A percentile compares a stretch with the other conserved stretches of the same genome.
Conservation (phyloP, 176 grass and related monocot genomes). For the Lolium rigidum region DNA sequence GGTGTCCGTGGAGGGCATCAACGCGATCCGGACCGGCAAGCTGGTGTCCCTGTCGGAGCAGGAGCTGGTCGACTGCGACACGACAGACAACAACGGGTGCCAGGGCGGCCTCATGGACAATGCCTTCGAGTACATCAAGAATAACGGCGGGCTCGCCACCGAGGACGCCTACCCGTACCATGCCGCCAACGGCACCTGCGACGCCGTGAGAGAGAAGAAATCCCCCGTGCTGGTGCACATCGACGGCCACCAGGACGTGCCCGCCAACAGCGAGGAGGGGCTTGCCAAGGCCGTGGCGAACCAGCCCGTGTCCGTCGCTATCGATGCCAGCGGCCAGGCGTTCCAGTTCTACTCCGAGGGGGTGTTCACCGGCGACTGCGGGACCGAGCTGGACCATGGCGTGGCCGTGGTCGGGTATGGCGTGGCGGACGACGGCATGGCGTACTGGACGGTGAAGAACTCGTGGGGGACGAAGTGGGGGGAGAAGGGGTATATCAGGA, state of each 20-base stretch:
- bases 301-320: conserved; percentile 78
- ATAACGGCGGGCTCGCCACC: too few relatives aligned
- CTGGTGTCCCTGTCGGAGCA: conserved; percentile 74
- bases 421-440: conserved; percentile 37
- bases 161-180: too few relatives aligned
- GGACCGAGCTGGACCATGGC: conserved; percentile 76
- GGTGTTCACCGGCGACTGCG: conserved; percentile 76
- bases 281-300: conserved; percentile 64
- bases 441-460: conserved; percentile 87
- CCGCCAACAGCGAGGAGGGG: conserved; percentile 56
- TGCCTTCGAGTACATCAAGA: too few relatives aligned
- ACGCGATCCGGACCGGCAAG: conserved; percentile 60
- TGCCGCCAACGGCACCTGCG: too few relatives aligned
- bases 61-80: conserved; percentile 88
- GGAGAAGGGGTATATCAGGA: conserved; percentile 71
- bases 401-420: conserved; percentile 84
- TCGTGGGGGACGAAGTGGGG: conserved; percentile 74
- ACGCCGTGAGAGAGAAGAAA: conserved; percentile 35
- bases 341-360: conserved; percentile 89
- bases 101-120: too few relatives aligned
- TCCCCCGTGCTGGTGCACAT: conserved; percentile 45
- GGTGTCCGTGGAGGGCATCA: conserved; percentile 75
- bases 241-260: conserved; percentile 75
- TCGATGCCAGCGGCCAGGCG: conserved; percentile 60
- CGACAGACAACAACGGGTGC: conserved; percentile 56